Evolutionary conservation across 768 basidiomycete genomes (phyloP), one percentile per base, ranked within the genome.

Genomic region (Hemileccinum rubropunctum): DNA sequence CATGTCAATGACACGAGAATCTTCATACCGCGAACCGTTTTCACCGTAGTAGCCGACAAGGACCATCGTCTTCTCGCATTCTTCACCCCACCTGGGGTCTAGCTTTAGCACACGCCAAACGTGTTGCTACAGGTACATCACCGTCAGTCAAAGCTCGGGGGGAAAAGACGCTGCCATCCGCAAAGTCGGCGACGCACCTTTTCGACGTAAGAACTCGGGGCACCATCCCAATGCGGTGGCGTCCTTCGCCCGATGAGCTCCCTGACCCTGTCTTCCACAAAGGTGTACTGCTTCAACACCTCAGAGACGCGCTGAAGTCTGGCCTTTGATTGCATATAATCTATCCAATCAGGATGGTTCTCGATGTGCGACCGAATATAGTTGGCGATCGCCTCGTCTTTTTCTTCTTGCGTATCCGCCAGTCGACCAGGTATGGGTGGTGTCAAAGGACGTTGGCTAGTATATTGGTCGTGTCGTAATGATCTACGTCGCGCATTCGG

Each of bases 11-110:
- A 86, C 77, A 20, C 73, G 67, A 21, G 73, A 56, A 53, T 86
- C 78, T 61, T 76, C 73, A 47, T 65, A 69, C 26, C 76, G 74
- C 21, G 62, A 66, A 6, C 84, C 84, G 9, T 74, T 64, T 26
- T 76, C 73, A 3, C 86, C 86, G 57, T 87, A 88, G 45, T 78
- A 65, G 15, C 58, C 62, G 36, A 85, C 64, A 33, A 88, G 76
- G 10, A 48, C 41, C 42, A 81, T 63, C 6, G 77, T 80, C 55
- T 81, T 82, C 14, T 67, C 65, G 60, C 80, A 82, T 26, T 73
- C 72, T 10, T 71, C 59, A 3, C 74, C 72, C 71, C 76, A 83
- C 21, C 63, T 60, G 6, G 67, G 59, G 30, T 61, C 55, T 32
- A 84, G 60, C 17, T 70, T 68, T 43, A 88, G 68, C 8, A 80